A percentile compares a stretch with the other conserved stretches of the same genome.
Conservation (phyloP, 345 rosid species). For the Euphorbia tirucalli region DNA sequence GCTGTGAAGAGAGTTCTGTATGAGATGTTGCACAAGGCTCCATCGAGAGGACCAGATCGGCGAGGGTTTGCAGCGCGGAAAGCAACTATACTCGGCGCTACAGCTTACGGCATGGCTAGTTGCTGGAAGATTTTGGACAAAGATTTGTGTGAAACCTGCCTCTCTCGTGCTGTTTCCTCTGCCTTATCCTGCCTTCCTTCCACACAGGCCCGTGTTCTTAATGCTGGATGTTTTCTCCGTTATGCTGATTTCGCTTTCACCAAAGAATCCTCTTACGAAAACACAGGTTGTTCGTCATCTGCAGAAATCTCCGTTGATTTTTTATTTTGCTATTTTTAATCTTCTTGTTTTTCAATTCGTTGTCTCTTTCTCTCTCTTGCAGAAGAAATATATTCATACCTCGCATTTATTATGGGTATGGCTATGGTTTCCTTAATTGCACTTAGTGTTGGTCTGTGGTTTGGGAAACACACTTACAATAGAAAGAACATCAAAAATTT, state of each 20-base stretch:
- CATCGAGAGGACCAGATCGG: conserved; percentile 2
- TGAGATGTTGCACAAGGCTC: conserved; percentile 24
- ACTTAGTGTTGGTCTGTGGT: conserved; percentile 24
- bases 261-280: conserved; percentile 8
- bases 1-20: conserved; percentile 28
- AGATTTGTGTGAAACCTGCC: conserved; percentile 36
- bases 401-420: not conserved
- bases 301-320: not conserved
- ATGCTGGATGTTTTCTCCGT: conserved; percentile 52
- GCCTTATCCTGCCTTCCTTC: conserved; percentile 40
- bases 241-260: conserved; percentile 38
- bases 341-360: not conserved
- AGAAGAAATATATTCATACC: conserved; percentile 13
- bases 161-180: conserved; percentile 31
- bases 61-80: conserved; percentile 30
- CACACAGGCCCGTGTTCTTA: conserved; percentile 43
- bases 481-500: not conserved
- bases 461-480: conserved; percentile 24
- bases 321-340: not conserved
- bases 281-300: conserved; percentile 2
- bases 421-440: conserved; percentile 20
- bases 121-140: conserved; percentile 43
- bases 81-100: not conserved
- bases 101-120: conserved; percentile 41
- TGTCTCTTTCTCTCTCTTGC: not conserved